Evolutionary conservation across 495 filamentous ascomycete genomes (phyloP).

Genomic region (Neurospora sp.): DNA sequence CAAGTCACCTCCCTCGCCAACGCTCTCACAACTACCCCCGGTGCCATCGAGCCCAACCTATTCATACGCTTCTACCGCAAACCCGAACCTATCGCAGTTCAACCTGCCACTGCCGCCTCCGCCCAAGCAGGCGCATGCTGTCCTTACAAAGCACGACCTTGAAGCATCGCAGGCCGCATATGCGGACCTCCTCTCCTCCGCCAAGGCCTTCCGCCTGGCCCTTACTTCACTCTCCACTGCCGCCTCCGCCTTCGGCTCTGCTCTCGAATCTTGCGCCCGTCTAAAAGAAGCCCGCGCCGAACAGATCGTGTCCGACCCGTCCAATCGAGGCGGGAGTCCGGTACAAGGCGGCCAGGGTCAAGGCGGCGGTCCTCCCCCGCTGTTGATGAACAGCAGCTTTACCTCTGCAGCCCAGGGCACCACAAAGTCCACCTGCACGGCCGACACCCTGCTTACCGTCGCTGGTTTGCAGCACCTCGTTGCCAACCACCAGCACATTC

Average conservation of each 20-base stretch:
- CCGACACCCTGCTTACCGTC: constrained; percentile 46
- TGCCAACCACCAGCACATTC: constrained; percentile 55
- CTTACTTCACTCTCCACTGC: constrained; percentile 47
- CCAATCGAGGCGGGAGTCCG: background rate
- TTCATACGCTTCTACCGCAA: constrained; percentile 51
- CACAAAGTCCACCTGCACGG: constrained; percentile 45
- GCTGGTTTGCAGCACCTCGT: constrained; percentile 55
- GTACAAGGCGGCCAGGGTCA: background rate
- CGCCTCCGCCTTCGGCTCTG: constrained; percentile 49
- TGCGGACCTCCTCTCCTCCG: constrained; percentile 46
- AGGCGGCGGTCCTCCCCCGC: constrained; percentile 4
- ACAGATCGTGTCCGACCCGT: constrained; percentile 11
- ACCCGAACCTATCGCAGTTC: constrained; percentile 41
- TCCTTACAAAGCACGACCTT: constrained; percentile 51
- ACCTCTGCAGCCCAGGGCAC: constrained; percentile 7
- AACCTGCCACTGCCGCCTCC: constrained; percentile 49
- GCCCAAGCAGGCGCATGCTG: constrained; percentile 42
- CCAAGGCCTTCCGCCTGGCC: constrained; percentile 49
- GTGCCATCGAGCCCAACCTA: constrained; percentile 49
- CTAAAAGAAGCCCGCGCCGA: constrained; percentile 50
- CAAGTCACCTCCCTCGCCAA: constrained; percentile 33
- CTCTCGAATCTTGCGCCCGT: constrained; percentile 53
- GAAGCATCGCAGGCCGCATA: constrained; percentile 50
- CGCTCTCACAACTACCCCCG: constrained; percentile 38
- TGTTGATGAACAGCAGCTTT: constrained; percentile 34